A percentile compares a stretch with the other conserved stretches of the same genome.
These are phyloP conservation scores for Thuja plicata DNA, from an alignment of 83 land plant genomes.

Conservation along the genomic window DNA sequence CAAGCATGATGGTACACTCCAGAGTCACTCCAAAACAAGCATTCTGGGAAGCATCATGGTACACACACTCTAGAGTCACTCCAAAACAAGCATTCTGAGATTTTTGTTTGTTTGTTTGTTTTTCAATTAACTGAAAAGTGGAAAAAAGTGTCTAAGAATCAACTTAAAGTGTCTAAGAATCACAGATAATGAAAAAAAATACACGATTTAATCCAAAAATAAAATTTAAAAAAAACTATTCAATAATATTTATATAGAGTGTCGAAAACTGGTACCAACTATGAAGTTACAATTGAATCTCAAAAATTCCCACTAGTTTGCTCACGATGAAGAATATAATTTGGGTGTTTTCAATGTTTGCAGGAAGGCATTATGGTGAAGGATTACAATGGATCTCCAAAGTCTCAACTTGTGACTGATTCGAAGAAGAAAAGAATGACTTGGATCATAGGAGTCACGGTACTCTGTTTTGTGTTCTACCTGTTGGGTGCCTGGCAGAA, in stretches of 20 bases:
- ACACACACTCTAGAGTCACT: no score
- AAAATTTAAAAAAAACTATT: no score
- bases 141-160: background rate
- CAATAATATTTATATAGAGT: no score
- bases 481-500: slow-evolving; percentile 62
- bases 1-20: background rate
- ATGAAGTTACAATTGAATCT: background rate
- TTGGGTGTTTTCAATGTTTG: background rate
- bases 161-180: background rate
- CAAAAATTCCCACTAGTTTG: background rate
- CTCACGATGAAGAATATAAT: background rate
- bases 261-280: no score
- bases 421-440: slow-evolving; percentile 36
- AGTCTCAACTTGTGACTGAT: slow-evolving; percentile 41
- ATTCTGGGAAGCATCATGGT: no score
- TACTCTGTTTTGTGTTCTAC: slow-evolving; percentile 60
- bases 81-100: background rate
- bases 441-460: slow-evolving; percentile 38
- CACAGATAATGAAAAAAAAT: background rate
- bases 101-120: background rate
- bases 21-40: background rate
- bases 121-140: background rate
- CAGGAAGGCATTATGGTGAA: slow-evolving; percentile 27
- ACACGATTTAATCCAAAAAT: no score
- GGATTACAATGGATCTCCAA: slow-evolving; percentile 55